Percentiles rank a stretch among this genome's conserved stretches.
These are phyloP conservation scores for Beauveria varroae DNA, from an alignment of 2,329 filamentous ascomycete genomes.

Conservation along the genomic window DNA sequence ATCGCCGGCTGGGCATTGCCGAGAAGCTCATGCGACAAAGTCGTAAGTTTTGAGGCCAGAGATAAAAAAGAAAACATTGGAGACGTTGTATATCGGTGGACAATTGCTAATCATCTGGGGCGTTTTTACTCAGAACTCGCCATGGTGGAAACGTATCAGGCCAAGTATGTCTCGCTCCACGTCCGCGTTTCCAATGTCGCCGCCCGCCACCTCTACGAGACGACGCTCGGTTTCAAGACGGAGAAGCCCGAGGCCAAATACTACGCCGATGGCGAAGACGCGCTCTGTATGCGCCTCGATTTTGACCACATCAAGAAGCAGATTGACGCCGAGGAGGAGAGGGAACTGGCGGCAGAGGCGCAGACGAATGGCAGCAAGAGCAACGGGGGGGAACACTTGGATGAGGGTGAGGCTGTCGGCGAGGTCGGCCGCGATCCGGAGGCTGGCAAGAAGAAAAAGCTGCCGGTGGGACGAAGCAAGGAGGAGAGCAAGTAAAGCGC, in stretches of 20 bases:
- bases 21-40: constrained; percentile 97
- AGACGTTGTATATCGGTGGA: neutral
- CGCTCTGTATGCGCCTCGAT: constrained; percentile 88
- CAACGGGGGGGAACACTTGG: constrained; percentile 29
- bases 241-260: constrained; percentile 84
- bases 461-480: constrained; percentile 73
- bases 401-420: constrained; percentile 66
- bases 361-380: constrained; percentile 30
- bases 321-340: constrained; percentile 36
- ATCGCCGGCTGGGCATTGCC: constrained; percentile 81
- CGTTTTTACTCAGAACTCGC: constrained; percentile 43
- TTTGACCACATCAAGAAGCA: constrained; percentile 53
- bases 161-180: constrained; percentile 90
- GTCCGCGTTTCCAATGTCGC: constrained; percentile 91
- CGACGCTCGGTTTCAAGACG: constrained; percentile 82
- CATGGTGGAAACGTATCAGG: constrained; percentile 92
- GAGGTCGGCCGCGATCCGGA: constrained; percentile 49
- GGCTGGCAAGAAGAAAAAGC: constrained; percentile 57
- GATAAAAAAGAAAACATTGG: too few relatives aligned
- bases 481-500: constrained; percentile 41
- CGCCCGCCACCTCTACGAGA: constrained; percentile 84
- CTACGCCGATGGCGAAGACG: constrained; percentile 97
- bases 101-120: neutral
- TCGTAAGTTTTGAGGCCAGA: constrained; percentile 52
- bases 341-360: constrained; percentile 28